Percentiles rank a stretch among this genome's conserved stretches.
Evolutionary conservation across 371 early-diverging fungal species (phyloP).

Genomic region (Apophysomyces variabilis): DNA sequence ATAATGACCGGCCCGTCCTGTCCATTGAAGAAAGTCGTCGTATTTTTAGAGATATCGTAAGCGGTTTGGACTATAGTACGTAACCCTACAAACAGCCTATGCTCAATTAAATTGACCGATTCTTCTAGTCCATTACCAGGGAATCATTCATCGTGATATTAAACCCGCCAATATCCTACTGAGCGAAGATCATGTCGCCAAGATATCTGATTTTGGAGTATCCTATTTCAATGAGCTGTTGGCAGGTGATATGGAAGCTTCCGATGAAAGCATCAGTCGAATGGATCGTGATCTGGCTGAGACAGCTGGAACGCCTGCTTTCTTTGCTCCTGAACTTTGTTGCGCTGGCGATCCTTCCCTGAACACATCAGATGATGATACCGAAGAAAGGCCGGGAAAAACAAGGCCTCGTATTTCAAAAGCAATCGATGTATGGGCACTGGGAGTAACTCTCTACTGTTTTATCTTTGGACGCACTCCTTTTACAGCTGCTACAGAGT

Average conservation of each 20-base stretch:
- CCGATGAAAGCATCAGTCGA: constrained; percentile 28
- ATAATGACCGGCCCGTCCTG: constrained; percentile 64
- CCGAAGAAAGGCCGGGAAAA: neutral
- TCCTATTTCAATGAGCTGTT: constrained; percentile 65
- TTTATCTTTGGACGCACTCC: constrained; percentile 94
- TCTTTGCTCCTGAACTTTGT: constrained; percentile 96
- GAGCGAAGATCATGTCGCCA: constrained; percentile 72
- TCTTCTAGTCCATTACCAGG: constrained; percentile 76
- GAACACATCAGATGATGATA: constrained; percentile 15
- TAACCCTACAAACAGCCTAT: constrained; percentile 11
- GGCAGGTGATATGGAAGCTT: constrained; percentile 23
- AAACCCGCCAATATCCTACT: constrained; percentile 91
- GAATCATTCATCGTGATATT: constrained; percentile 92
- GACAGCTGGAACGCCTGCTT: constrained; percentile 95
- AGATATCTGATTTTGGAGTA: constrained; percentile 95
- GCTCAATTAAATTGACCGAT: neutral
- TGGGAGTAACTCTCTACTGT: constrained; percentile 98
- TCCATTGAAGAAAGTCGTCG: constrained; percentile 61
- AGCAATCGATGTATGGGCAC: constrained; percentile 98
- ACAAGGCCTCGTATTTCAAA: constrained; percentile 61
- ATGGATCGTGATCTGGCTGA: constrained; percentile 83
- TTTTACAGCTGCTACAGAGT: constrained; percentile 93
- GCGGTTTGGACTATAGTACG: constrained; percentile 87
- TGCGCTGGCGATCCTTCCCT: constrained; percentile 58
- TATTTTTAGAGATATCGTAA: constrained; percentile 86